These are phyloP conservation scores for Nakazawaea wyomingensis DNA, from an alignment of 805 yeast species.

Conservation along the genomic window DNA sequence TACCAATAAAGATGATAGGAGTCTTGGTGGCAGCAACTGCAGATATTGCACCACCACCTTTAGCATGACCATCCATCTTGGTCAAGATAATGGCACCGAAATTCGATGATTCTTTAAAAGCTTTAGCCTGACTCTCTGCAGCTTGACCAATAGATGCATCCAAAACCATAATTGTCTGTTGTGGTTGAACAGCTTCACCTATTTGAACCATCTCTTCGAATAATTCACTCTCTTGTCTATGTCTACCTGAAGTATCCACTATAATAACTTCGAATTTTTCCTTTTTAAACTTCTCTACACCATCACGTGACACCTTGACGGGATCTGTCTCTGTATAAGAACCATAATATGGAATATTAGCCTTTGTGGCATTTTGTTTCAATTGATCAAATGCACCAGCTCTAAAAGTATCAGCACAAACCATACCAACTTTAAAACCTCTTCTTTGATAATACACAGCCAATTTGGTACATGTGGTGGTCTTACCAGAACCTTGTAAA, in stretches of 20 bases:
- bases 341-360: conserved; percentile 91
- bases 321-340: conserved; percentile 96
- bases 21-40: conserved; percentile 97
- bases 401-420: conserved; percentile 98
- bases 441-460: conserved; percentile 92
- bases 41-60: conserved; percentile 99
- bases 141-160: conserved; percentile 99
- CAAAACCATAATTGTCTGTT: conserved; percentile 94
- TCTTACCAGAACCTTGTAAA: conserved; percentile 97
- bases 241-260: conserved; percentile 98
- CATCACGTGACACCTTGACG: conserved; percentile 83
- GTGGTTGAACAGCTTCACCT: conserved; percentile 81
- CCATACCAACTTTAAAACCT: conserved; percentile 92
- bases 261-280: conserved; percentile 91
- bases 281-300: conserved; percentile 85
- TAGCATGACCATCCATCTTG: conserved; percentile 98
- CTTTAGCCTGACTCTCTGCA: conserved; percentile 90
- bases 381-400: conserved; percentile 99
- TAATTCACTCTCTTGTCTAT: conserved; percentile 86
- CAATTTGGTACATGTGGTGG: conserved; percentile 93
- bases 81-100: conserved; percentile 95
- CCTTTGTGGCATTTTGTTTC: conserved; percentile 94
- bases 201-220: conserved; percentile 95
- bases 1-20: conserved; percentile 94
- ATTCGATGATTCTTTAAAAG: conserved; percentile 87